phyloP scores from a whole-genome alignment of 2,329 filamentous ascomycete species.

The Aspergillus vadensis region DNA sequence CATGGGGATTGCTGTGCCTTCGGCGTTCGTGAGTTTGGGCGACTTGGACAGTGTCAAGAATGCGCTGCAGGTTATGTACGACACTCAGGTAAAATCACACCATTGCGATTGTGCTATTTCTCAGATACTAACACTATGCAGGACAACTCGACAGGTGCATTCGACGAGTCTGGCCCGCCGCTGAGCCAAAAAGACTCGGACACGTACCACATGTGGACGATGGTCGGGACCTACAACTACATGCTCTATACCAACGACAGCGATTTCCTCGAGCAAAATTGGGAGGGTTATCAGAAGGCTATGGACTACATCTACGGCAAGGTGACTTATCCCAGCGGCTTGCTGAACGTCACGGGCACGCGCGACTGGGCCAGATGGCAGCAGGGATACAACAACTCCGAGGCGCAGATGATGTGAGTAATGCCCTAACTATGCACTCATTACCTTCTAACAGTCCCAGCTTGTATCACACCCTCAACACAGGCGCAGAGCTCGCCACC shows the following conservation, averaged over 20 bases:
- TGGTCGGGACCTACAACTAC: constrained; percentile 63
- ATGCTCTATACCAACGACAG: constrained; percentile 58
- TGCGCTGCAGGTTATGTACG: constrained; percentile 52
- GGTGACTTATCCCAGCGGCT: constrained; percentile 47
- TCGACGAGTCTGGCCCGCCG: constrained; percentile 40
- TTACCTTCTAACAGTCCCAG: constrained; percentile 19
- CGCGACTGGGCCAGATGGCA: constrained; percentile 56
- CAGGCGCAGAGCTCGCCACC: constrained; percentile 54
- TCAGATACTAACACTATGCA: constrained; percentile 11
- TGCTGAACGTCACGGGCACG: constrained; percentile 53
- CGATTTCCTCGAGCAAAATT: constrained; percentile 50
- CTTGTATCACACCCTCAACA: constrained; percentile 57
- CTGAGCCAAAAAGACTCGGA: constrained; percentile 37
- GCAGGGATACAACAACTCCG: constrained; percentile 54
- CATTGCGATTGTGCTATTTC: too few relatives aligned
- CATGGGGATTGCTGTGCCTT: constrained; percentile 54
- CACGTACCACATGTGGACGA: constrained; percentile 52
- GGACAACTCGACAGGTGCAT: constrained; percentile 35
- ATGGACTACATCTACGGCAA: constrained; percentile 51
- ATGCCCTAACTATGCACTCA: background rate
- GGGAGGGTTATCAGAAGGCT: constrained; percentile 52
- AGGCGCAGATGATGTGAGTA: constrained; percentile 53
- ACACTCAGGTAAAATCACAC: constrained; percentile 37
- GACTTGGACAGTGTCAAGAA: constrained; percentile 52
- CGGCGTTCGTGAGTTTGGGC: constrained; percentile 46